Conservation (phyloP, 257 asterid species). For the Prunella vulgaris region DNA sequence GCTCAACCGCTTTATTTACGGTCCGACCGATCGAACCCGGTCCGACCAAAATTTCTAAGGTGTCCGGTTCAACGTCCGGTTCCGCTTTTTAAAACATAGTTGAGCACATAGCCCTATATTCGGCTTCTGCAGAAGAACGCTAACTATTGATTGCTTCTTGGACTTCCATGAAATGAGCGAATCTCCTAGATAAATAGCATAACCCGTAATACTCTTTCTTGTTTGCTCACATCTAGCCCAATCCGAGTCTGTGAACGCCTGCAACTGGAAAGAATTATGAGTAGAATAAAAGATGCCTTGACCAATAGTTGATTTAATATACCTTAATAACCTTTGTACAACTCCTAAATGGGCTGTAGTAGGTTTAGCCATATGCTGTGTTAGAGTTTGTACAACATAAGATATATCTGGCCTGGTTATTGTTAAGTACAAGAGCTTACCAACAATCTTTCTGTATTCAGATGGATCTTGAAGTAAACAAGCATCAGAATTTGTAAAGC, state of each 20-base stretch:
- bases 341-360: no score
- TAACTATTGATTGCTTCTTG: not conserved
- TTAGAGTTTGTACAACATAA: not conserved
- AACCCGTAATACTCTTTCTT: not conserved
- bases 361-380: not conserved
- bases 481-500: not conserved
- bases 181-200: not conserved
- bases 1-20: no score
- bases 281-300: no score
- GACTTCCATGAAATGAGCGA: not conserved
- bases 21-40: no score
- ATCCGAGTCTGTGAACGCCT: not conserved
- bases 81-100: no score
- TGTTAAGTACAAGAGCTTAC: not conserved
- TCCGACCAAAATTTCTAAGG: no score
- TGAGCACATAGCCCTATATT: not conserved
- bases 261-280: no score
- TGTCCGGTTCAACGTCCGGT: no score
- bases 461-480: no score
- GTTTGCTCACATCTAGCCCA: not conserved
- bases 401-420: not conserved
- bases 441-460: not conserved
- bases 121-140: not conserved
- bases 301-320: no score
- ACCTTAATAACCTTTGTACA: no score